These are phyloP conservation scores for Neospermospora avenae DNA, from an alignment of 2,329 filamentous ascomycete genomes.

Conservation along the genomic window DNA sequence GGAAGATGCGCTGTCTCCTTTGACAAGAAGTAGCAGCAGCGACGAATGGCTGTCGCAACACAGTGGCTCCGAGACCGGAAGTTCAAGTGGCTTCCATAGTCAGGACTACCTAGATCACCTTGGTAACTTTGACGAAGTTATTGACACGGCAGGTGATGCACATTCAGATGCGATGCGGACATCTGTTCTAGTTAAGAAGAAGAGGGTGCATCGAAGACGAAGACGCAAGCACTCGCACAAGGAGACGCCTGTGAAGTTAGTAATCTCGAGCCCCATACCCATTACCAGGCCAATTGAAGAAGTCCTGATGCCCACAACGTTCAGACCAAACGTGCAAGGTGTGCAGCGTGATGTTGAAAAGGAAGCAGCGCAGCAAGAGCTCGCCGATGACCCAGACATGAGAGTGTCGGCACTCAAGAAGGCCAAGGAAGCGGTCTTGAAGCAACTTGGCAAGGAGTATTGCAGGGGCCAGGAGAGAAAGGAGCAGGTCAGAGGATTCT, in stretches of 20 bases:
- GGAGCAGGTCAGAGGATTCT: constrained; percentile 23
- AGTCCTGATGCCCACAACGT: constrained; percentile 54
- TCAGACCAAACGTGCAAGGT: constrained; percentile 50
- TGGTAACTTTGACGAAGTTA: constrained; percentile 26
- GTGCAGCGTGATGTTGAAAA: constrained; percentile 57
- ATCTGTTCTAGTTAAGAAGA: constrained; percentile 44
- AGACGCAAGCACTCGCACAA: constrained; percentile 37
- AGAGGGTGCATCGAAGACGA: constrained; percentile 33
- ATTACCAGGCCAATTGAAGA: constrained; percentile 26
- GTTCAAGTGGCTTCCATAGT: constrained; percentile 24
- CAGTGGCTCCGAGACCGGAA: constrained; percentile 30
- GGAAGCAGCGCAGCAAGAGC: constrained; percentile 52
- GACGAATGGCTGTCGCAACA: constrained; percentile 39
- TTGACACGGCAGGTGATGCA: constrained; percentile 21
- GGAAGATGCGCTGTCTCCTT: constrained; percentile 76
- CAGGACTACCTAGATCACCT: constrained; percentile 26
- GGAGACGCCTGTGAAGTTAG: constrained; percentile 9
- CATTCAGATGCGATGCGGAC: constrained; percentile 9
- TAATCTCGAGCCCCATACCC: constrained; percentile 29
- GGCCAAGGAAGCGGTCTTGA: constrained; percentile 58
- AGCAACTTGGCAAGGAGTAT: constrained; percentile 55
- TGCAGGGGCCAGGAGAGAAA: constrained; percentile 29
- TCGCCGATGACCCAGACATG: constrained; percentile 55
- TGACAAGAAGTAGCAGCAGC: constrained; percentile 48
- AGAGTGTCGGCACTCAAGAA: constrained; percentile 53